Base-by-base conservation (phyloP, 192 early-diverging fungal species). In the Cetraspora pellucida region DNA sequence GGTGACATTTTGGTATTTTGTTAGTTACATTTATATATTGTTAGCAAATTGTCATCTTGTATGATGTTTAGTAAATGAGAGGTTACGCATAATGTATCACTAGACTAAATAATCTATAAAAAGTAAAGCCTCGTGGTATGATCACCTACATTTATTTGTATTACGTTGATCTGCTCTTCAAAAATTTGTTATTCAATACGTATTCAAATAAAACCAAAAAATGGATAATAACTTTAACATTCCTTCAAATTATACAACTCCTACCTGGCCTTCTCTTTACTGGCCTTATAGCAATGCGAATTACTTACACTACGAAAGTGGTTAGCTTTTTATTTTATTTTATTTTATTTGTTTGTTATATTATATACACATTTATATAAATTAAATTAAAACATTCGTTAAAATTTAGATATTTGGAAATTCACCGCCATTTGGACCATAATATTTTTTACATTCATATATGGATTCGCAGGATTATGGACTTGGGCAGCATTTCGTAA, bases 391-490 rank as follows among this genome's bases (percentile, higher is more conserved):
- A 58, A n/a, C n/a, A 49, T 58, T 60, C 14, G 21, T 72, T 5
- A 9, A 5, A 64, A 46, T 44, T 23, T 72, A 91, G 91, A 90
- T 58, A 90, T 92, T 14, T 86, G 87, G 83, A 74, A 69, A 0
- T 91, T 85, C 66, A 90, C 90, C 8, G 74, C 88, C 3, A 68
- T 88, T 17, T 92, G 91, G 91, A 88, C 89, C 9, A 45, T 90
- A 44, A 83, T 92, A 64, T 85, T 90, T 44, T 88, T 85, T 73
- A 73, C 84, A 21, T 63, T 78, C 7, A 82, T 91, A 47, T 92
- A 91, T 82, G 79, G 87, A 72, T 63, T 87, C 47, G 91, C 91
- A 25, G 91, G 86, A 45, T 54, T 84, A 14, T 87, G 86, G 85
- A 84, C 85, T 31, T 89, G 81, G 69, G 28, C 82, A 6, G 86